These are phyloP conservation scores for Xylariaceae sp. DNA, from an alignment of 2,329 filamentous ascomycete species.

Conservation along the genomic window DNA sequence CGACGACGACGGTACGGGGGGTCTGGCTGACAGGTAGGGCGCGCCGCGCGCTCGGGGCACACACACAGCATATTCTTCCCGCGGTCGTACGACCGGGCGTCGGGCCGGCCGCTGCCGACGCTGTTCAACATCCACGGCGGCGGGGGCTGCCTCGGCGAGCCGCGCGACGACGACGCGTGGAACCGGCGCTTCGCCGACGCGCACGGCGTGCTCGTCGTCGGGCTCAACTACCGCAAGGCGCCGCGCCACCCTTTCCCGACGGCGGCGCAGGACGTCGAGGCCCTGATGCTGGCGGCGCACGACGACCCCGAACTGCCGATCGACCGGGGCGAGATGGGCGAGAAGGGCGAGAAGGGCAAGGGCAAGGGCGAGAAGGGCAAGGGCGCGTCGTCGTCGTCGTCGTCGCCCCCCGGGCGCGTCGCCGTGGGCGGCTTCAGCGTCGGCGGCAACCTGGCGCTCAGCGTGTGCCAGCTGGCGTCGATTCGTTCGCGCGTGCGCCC, in stretches of 20 bases:
- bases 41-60: neutral
- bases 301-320: conserved; percentile 33
- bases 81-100: conserved; percentile 18
- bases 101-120: conserved; percentile 25
- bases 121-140: conserved; percentile 38
- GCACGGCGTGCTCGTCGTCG: conserved; percentile 33
- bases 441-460: conserved; percentile 34
- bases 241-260: conserved; percentile 32
- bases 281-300: conserved; percentile 30
- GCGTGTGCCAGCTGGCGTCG: conserved; percentile 28
- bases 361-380: no score
- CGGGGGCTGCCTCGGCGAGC: conserved; percentile 31
- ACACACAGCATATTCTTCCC: conserved; percentile 29
- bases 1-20: no score
- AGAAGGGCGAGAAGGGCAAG: no score
- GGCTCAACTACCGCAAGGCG: conserved; percentile 35
- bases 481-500: conserved; percentile 26
- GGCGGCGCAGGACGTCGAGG: conserved; percentile 31
- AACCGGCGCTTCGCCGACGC: conserved; percentile 30
- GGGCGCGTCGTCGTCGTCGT: no score
- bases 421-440: conserved; percentile 37
- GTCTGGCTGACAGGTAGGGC: no score
- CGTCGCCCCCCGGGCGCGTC: no score
- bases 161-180: conserved; percentile 31
- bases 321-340: conserved; percentile 29